These are phyloP conservation scores for Podospora australis DNA, from an alignment of 495 filamentous ascomycete species.

Conservation along the genomic window DNA sequence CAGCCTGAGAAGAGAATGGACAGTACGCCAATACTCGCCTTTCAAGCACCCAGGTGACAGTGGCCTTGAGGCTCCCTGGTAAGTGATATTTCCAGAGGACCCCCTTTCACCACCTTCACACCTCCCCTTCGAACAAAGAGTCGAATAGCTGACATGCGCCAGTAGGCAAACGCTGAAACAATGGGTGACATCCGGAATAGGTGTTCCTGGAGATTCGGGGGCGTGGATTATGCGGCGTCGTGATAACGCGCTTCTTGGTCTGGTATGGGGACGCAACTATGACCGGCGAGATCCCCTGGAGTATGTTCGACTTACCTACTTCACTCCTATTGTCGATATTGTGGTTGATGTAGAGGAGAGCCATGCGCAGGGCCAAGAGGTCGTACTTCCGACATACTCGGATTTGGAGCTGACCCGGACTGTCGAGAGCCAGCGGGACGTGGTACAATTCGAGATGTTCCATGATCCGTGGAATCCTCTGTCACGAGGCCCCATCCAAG, in stretches of 20 bases:
- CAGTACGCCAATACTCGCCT: slow-evolving; percentile 13
- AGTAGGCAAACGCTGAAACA: slow-evolving; percentile 14
- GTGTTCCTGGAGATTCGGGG: slow-evolving; percentile 14
- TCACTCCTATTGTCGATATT: slow-evolving; percentile 15
- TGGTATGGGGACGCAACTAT: slow-evolving; percentile 16
- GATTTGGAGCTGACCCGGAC: neutral
- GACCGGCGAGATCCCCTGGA: slow-evolving; percentile 3
- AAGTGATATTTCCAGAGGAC: neutral
- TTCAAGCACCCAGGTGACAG: neutral
- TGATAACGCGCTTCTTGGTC: slow-evolving; percentile 11
- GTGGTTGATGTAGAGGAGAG: slow-evolving; percentile 5
- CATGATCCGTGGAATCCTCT: neutral
- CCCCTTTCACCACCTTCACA: neutral
- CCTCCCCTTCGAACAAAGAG: neutral
- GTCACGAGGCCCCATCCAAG: neutral
- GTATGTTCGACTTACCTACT: slow-evolving; percentile 10
- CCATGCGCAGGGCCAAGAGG: neutral
- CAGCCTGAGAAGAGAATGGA: slow-evolving; percentile 10
- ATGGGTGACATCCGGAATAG: slow-evolving; percentile 14
- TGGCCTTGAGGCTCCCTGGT: neutral
- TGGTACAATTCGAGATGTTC: neutral
- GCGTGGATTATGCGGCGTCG: slow-evolving; percentile 16
- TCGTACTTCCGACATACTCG: neutral
- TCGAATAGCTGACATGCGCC: no score
- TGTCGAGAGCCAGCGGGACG: neutral